phyloP scores from a whole-genome alignment of 352 stramenopile genomes.

The Globisporangium nagaii region DNA sequence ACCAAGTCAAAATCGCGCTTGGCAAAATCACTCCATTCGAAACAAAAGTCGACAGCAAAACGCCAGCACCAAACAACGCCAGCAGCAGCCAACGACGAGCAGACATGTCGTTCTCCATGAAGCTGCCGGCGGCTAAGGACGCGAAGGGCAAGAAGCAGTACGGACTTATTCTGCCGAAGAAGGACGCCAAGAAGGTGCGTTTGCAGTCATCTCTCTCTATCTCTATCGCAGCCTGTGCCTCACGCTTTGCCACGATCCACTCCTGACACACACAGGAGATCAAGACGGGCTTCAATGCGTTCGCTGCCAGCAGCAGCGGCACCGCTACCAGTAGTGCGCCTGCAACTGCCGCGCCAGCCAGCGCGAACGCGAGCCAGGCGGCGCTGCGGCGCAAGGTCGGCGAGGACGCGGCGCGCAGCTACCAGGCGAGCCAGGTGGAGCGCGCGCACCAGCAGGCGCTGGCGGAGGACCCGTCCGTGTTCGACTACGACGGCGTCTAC shows the following conservation, averaged over 20 bases:
- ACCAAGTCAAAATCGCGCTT: no score
- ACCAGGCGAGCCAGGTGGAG: conserved; percentile 47
- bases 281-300: conserved; percentile 12
- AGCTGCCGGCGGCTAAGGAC: conserved; percentile 19
- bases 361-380: conserved; percentile 1
- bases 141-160: conserved; percentile 20
- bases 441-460: conserved; percentile 48
- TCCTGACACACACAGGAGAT: not conserved
- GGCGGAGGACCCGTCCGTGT: conserved; percentile 77
- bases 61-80: not conserved
- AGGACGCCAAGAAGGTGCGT: conserved; percentile 8
- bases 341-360: not conserved
- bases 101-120: conserved; percentile 30
- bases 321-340: not conserved
- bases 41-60: no score
- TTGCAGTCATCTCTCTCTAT: not conserved
- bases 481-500: conserved; percentile 90
- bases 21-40: no score
- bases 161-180: conserved; percentile 16
- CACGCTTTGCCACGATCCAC: not conserved
- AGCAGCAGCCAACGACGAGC: not conserved
- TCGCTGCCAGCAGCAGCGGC: not conserved
- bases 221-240: not conserved
- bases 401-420: conserved; percentile 42
- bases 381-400: conserved; percentile 24